Percentiles rank a stretch among this genome's conserved stretches.
phyloP scores from a whole-genome alignment of 495 filamentous ascomycete genomes.

The Tetracladium setigerum region DNA sequence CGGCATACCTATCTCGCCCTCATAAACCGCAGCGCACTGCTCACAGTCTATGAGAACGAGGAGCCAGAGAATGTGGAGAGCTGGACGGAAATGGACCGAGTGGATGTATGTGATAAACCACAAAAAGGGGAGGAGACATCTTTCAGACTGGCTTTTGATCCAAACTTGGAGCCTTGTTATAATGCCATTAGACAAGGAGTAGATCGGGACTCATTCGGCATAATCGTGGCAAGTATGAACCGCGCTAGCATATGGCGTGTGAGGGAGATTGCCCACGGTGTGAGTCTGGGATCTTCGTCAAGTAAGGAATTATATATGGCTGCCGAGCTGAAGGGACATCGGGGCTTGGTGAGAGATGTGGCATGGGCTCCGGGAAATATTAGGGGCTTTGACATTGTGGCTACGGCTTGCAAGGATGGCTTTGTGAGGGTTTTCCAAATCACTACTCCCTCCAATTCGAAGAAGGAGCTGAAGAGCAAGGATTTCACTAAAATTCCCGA shows the following conservation, averaged over 20 bases:
- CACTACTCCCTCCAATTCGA: conserved; percentile 42
- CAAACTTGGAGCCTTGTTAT: conserved; percentile 71
- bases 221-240: conserved; percentile 81
- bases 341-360: conserved; percentile 77
- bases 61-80: conserved; percentile 74
- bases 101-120: conserved; percentile 50
- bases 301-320: conserved; percentile 69
- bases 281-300: conserved; percentile 36
- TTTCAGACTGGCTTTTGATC: conserved; percentile 80
- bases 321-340: conserved; percentile 61
- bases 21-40: conserved; percentile 69
- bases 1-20: conserved; percentile 75
- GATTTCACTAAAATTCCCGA: conserved; percentile 16
- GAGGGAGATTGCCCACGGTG: conserved; percentile 45
- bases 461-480: conserved; percentile 5
- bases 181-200: conserved; percentile 69
- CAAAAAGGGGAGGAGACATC: conserved; percentile 72
- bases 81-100: conserved; percentile 67
- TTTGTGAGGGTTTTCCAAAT: conserved; percentile 79
- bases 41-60: conserved; percentile 78
- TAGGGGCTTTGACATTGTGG: conserved; percentile 80
- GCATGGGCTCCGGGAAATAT: conserved; percentile 88
- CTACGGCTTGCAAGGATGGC: conserved; percentile 88
- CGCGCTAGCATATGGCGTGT: conserved; percentile 74
- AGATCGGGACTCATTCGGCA: conserved; percentile 58